Conservation (phyloP, 2,329 filamentous ascomycete species). For the Apiospora saccharicola region DNA sequence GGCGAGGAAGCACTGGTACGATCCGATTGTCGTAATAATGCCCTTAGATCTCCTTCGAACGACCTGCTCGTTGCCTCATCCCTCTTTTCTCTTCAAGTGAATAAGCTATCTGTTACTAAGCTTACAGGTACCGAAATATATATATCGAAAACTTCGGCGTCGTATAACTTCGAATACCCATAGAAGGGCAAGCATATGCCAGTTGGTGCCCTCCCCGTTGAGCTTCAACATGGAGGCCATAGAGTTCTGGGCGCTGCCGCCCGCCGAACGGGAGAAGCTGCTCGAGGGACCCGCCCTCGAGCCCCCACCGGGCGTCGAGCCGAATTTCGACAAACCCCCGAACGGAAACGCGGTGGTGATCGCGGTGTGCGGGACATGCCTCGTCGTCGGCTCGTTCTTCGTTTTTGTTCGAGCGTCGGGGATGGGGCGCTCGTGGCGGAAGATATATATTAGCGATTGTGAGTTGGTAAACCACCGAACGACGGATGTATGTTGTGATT, state of each 20-base stretch:
- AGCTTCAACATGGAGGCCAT: neutral
- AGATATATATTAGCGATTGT: neutral
- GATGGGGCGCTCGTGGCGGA: neutral
- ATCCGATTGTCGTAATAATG: neutral
- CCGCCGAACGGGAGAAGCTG: neutral
- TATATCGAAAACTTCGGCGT: neutral
- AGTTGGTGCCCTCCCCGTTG: neutral
- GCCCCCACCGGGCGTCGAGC: slow-evolving; percentile 20
- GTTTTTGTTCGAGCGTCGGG: neutral
- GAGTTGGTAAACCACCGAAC: neutral
- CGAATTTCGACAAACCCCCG: slow-evolving; percentile 25
- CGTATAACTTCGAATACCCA: no score
- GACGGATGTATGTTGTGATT: neutral
- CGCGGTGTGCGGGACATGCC: neutral
- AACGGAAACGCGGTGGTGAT: slow-evolving; percentile 21
- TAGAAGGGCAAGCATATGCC: neutral
- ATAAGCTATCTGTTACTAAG: neutral
- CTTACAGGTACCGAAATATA: neutral
- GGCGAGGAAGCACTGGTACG: neutral
- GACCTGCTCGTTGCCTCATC: neutral
- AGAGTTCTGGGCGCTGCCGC: neutral
- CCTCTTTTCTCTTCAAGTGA: neutral
- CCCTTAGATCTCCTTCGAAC: neutral
- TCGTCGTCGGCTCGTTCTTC: slow-evolving; percentile 9
- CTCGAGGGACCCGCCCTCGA: slow-evolving; percentile 13